Percentiles rank a stretch among this genome's conserved stretches.
Evolutionary conservation across 371 early-diverging fungal genomes (phyloP).

Genomic region (Apophysomyces elegans): DNA sequence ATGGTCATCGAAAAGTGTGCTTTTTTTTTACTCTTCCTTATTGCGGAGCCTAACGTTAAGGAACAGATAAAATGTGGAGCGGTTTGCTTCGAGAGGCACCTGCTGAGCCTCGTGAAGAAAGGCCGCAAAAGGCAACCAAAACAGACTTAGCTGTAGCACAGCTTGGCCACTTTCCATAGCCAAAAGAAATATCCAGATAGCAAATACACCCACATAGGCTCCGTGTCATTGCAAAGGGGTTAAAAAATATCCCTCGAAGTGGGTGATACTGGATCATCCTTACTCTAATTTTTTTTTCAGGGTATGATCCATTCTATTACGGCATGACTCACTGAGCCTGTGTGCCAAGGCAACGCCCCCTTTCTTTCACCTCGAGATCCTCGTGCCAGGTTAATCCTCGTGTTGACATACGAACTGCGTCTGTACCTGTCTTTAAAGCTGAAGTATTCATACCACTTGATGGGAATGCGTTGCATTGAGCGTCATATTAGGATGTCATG

Average conservation of each 20-base stretch:
- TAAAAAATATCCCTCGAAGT: background rate
- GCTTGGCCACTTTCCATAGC: background rate
- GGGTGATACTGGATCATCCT: background rate
- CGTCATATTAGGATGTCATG: too few relatives aligned
- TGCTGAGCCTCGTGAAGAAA: conserved; percentile 8
- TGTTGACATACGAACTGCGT: conserved; percentile 2
- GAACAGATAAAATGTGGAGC: conserved; percentile 4
- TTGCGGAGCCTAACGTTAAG: conserved; percentile 8
- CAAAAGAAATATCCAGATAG: background rate
- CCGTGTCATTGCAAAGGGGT: background rate
- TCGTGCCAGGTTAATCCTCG: conserved; percentile 9
- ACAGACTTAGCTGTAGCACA: conserved; percentile 4
- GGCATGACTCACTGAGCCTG: background rate
- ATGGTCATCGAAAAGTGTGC: background rate
- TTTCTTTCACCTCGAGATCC: background rate
- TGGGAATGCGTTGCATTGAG: too few relatives aligned
- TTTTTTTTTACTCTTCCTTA: background rate
- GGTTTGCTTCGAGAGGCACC: conserved; percentile 12
- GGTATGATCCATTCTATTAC: conserved; percentile 4
- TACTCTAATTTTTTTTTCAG: background rate
- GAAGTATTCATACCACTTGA: background rate
- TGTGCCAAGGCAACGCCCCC: background rate
- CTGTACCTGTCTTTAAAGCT: background rate
- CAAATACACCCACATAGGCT: background rate
- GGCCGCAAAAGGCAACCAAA: conserved; percentile 10